phyloP scores from a whole-genome alignment of 2,329 filamentous ascomycete genomes.

The Epichloe hybrida region DNA sequence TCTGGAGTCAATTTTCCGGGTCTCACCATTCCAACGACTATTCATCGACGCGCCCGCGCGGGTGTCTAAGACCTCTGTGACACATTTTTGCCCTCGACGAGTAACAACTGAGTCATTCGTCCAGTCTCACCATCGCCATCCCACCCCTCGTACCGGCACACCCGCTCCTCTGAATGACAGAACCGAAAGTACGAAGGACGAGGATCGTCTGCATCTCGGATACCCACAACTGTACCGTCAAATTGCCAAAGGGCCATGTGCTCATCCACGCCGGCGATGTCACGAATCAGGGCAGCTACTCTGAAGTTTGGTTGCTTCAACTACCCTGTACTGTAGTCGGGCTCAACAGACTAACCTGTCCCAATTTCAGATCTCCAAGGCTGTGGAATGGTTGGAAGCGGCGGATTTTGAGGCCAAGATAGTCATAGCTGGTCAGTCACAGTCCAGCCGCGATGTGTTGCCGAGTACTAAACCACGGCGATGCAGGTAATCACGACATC shows the following conservation, averaged over 20 bases:
- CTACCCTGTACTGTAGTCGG: background rate
- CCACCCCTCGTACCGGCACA: background rate
- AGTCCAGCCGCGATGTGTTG: background rate
- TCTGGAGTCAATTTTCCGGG: no score
- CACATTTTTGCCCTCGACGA: background rate
- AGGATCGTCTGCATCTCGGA: constrained; percentile 66
- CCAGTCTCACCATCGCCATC: background rate
- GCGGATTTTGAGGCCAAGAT: constrained; percentile 58
- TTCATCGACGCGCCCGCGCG: background rate
- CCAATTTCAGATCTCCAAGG: constrained; percentile 37
- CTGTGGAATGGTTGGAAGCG: constrained; percentile 52
- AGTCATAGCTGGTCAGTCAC: constrained; percentile 47
- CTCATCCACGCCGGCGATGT: constrained; percentile 66
- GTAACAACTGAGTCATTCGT: background rate
- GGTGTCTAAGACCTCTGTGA: background rate
- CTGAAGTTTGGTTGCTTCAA: constrained; percentile 27
- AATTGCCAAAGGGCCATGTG: constrained; percentile 58
- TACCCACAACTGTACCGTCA: constrained; percentile 54
- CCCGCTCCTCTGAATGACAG: constrained; percentile 4
- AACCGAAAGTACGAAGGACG: constrained; percentile 28
- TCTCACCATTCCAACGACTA: background rate
- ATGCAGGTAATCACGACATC: constrained; percentile 59
- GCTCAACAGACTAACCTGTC: background rate
- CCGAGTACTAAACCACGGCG: background rate
- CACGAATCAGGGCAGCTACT: constrained; percentile 55